Evolutionary conservation across 305 asterid genomes (phyloP).

Genomic region (Plantago rigida): DNA sequence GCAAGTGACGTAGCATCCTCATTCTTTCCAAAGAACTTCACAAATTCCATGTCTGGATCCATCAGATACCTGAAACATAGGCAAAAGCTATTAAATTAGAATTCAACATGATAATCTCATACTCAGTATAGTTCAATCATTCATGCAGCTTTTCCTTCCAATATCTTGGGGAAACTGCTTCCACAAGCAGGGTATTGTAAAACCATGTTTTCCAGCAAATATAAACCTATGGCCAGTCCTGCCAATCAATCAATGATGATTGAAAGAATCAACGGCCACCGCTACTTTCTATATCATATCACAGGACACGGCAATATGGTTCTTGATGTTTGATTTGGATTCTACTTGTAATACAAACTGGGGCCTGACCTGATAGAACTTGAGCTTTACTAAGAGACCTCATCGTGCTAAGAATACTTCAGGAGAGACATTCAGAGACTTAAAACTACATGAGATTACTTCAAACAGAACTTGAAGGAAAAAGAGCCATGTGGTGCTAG

Average conservation of each 20-base stretch:
- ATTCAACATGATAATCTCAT: background rate
- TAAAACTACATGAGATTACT: background rate
- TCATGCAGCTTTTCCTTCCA: background rate
- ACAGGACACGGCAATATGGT: too few species aligned
- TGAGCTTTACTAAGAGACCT: too few species aligned
- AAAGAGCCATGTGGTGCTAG: conserved; percentile 10
- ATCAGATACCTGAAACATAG: conserved; percentile 63
- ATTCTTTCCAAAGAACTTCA: conserved; percentile 77
- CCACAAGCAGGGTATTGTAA: too few species aligned
- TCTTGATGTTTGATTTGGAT: too few species aligned
- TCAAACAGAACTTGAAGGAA: conserved; percentile 4
- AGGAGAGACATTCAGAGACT: background rate
- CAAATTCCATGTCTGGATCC: conserved; percentile 84
- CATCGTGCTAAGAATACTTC: too few species aligned
- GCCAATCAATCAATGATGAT: too few species aligned
- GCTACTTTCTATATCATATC: too few species aligned
- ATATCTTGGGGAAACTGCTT: too few species aligned
- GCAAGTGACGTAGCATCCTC: conserved; percentile 49
- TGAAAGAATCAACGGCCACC: too few species aligned
- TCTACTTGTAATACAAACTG: too few species aligned
- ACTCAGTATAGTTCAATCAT: background rate
- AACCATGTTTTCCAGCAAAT: background rate
- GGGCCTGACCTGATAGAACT: too few species aligned
- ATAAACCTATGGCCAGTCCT: background rate
- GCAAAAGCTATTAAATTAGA: background rate